phyloP scores from a whole-genome alignment of 164 flowering plant genomes.

The Akebia trifoliata region DNA sequence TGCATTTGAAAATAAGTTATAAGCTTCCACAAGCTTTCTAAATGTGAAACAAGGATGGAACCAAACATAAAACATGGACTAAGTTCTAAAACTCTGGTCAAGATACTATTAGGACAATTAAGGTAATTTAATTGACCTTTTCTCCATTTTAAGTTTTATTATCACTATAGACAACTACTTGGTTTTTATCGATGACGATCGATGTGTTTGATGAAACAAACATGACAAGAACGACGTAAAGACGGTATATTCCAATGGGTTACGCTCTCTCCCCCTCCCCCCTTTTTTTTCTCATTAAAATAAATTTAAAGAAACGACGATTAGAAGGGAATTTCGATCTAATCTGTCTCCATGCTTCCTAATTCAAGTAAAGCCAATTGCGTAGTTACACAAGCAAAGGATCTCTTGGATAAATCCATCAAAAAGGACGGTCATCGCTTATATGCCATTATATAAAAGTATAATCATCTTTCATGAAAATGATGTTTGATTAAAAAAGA shows the following conservation, averaged over 20 bases:
- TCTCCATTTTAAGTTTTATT: background rate
- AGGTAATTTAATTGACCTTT: background rate
- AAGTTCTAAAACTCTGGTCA: background rate
- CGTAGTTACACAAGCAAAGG: constrained; percentile 8
- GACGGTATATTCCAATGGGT: background rate
- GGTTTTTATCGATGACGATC: constrained; percentile 17
- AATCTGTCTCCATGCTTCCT: background rate
- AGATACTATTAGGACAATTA: background rate
- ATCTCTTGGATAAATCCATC: constrained; percentile 15
- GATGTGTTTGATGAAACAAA: constrained; percentile 9
- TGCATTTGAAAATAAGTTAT: background rate
- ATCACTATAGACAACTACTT: constrained; percentile 5
- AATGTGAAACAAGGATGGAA: background rate
- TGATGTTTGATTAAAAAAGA: constrained; percentile 6
- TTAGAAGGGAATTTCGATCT: constrained; percentile 9
- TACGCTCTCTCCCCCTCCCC: background rate
- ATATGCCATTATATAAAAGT: background rate
- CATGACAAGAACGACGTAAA: background rate
- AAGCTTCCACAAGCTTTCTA: background rate
- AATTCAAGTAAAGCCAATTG: constrained; percentile 6
- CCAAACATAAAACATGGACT: background rate
- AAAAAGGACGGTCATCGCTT: constrained; percentile 1
- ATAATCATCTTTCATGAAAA: constrained; percentile 6
- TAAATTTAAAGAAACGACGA: constrained; percentile 6
- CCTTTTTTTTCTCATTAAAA: background rate